Conservation (phyloP, 140 eudicot genomes). For the Flaveria floridana region DNA sequence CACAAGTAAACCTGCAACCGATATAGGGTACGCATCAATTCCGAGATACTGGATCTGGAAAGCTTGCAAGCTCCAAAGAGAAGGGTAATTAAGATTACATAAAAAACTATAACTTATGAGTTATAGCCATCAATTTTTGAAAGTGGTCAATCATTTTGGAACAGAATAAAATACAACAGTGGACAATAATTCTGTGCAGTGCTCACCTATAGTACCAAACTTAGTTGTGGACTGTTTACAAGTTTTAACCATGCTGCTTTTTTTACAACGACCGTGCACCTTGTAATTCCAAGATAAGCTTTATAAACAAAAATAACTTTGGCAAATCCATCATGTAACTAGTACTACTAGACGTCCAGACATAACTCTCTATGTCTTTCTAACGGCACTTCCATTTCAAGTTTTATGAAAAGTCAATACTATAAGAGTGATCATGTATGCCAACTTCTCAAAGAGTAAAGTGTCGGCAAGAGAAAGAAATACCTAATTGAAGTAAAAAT, state of each 20-base stretch:
- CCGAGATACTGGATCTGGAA: conserved; percentile 4
- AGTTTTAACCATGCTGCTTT: not conserved
- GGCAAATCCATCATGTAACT: not conserved
- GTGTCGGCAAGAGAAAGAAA: not conserved
- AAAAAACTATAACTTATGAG: not conserved
- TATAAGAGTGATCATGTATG: not conserved
- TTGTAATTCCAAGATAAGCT: not conserved
- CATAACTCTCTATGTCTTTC: conserved; percentile 16
- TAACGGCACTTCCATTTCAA: not conserved
- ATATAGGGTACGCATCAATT: not conserved
- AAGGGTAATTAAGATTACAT: not conserved
- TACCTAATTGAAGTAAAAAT: not conserved
- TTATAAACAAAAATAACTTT: conserved; percentile 3
- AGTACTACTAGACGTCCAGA: not conserved
- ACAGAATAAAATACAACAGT: not conserved
- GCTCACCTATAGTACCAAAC: not conserved
- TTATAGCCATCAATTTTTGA: not conserved
- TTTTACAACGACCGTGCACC: no score
- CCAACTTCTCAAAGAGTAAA: conserved; percentile 4
- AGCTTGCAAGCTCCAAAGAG: not conserved
- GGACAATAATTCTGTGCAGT: not conserved
- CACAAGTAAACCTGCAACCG: conserved; percentile 72
- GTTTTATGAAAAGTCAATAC: conserved; percentile 6
- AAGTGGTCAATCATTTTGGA: not conserved
- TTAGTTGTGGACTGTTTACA: not conserved